Conservation (phyloP, 2,329 filamentous ascomycete species). For the Diplodia intermedia region DNA sequence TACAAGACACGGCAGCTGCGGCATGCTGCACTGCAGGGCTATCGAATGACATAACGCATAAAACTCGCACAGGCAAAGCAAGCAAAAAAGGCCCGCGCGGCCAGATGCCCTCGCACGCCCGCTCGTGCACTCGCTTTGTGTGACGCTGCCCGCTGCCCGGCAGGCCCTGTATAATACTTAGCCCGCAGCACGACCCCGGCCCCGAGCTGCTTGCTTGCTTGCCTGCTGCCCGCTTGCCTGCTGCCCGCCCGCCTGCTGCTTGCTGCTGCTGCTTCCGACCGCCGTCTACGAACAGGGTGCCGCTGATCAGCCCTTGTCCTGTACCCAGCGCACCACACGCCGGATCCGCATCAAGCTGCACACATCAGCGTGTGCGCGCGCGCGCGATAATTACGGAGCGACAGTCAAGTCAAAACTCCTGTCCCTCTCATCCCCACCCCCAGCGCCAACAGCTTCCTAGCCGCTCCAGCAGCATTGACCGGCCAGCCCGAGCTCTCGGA, state of each 20-base stretch:
- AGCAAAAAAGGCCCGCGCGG: constrained; percentile 20
- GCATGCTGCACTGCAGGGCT: constrained; percentile 8
- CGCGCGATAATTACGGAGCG: constrained; percentile 28
- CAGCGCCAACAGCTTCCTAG: constrained; percentile 27
- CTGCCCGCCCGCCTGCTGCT: neutral
- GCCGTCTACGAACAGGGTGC: constrained; percentile 12
- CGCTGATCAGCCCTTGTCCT: constrained; percentile 26
- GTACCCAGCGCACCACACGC: constrained; percentile 10
- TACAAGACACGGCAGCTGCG: constrained; percentile 15
- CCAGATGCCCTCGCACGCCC: constrained; percentile 11
- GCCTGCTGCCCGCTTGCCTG: constrained; percentile 10
- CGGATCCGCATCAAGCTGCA: constrained; percentile 24
- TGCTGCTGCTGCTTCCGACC: neutral
- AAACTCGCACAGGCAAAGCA: constrained; percentile 23
- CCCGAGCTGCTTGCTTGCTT: constrained; percentile 11
- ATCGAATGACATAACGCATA: constrained; percentile 22
- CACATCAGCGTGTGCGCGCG: constrained; percentile 21
- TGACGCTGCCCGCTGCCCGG: constrained; percentile 2
- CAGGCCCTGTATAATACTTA: constrained; percentile 1
- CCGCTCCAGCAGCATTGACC: constrained; percentile 28
- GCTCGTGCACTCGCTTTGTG: constrained; percentile 23
- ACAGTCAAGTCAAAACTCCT: constrained; percentile 28
- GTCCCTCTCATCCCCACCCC: constrained; percentile 18
- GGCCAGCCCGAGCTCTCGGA: constrained; percentile 30
- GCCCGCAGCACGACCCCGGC: constrained; percentile 11